Conservation (phyloP, 2,329 filamentous ascomycete genomes). For the Hypoxylon sp. region DNA sequence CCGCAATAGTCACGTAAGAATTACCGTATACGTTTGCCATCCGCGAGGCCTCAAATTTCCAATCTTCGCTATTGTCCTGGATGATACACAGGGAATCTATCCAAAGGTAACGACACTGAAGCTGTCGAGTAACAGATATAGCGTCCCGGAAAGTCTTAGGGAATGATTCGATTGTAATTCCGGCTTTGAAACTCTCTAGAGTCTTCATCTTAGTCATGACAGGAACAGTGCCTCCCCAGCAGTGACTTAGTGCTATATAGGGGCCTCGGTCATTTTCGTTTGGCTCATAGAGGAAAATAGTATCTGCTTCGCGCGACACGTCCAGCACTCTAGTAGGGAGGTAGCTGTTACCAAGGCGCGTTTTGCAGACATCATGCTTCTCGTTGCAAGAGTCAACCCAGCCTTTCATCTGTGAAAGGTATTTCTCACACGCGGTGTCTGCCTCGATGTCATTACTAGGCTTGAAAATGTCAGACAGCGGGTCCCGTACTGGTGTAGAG, state of each 20-base stretch:
- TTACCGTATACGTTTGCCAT: constrained; percentile 45
- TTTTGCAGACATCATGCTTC: constrained; percentile 37
- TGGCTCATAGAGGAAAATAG: constrained; percentile 39
- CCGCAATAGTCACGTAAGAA: constrained; percentile 40
- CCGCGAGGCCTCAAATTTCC: constrained; percentile 36
- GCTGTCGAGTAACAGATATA: constrained; percentile 30
- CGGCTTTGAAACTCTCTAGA: constrained; percentile 28
- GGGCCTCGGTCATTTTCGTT: constrained; percentile 23
- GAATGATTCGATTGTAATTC: constrained; percentile 37
- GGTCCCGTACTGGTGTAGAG: constrained; percentile 26
- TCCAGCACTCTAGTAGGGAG: constrained; percentile 43
- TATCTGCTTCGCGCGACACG: constrained; percentile 33
- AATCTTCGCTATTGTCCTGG: constrained; percentile 40
- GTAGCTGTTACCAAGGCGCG: constrained; percentile 14
- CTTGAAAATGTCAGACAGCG: constrained; percentile 37
- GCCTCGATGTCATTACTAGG: constrained; percentile 35
- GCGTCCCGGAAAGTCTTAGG: constrained; percentile 44
- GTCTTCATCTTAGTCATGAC: constrained; percentile 31
- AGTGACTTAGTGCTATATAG: constrained; percentile 42
- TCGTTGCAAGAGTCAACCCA: constrained; percentile 39
- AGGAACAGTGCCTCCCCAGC: constrained; percentile 42
- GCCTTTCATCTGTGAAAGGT: constrained; percentile 38
- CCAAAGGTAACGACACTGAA: constrained; percentile 43
- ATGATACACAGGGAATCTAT: constrained; percentile 42
- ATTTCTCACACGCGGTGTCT: constrained; percentile 31